Evolutionary conservation across 177 flowering plant genomes (phyloP), one percentile per base, ranked within the genome.

Genomic region (Telopea speciosissima): DNA sequence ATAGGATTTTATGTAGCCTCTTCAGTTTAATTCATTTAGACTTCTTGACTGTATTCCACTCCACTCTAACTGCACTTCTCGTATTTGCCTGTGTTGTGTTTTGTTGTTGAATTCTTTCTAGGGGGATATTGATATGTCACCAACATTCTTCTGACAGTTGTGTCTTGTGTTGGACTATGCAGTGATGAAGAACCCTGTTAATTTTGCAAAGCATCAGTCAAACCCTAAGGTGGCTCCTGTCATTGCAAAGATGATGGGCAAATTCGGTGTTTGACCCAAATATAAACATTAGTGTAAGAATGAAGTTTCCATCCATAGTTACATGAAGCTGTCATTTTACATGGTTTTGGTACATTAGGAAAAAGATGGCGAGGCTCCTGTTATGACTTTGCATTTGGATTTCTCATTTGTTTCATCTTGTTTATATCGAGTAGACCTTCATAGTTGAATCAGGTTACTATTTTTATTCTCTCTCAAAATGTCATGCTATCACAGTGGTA

Each of bases 141-240:
- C 40, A 11, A n/a, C 21, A 10, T 56, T 33, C 4, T 26, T 23
- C 59, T 72, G n/a, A 76, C 40, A 28, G 5, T 61, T 33, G 3
- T 31, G 12, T 16, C 14, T 26, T 52, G 58, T 58, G 25, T 72
- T 68, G 73, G 13, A 22, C 75, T 74, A 66, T 77, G 78, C 90
- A 95, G 99, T 95, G 69, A 93, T 95, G 99, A 91, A 90, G 85
- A 91, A 95, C 78, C 99, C 99, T 60, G 99, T 96, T 24, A 95
- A 95, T 76, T 81, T 91, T 24, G 90, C 96, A 14, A 91, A 95
- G 87, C 97, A 95, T 76, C 97, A 92, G 76, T 76, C 79, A 25
- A 93, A 95, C 70, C 99, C 99, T 21, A 95, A 91, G 81, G 97
- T 95, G 73, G 99, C 96, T 72, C 99, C 99, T 21, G 72, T 95